Percentiles rank a stretch among this genome's conserved stretches.
phyloP scores from a whole-genome alignment of 1,284 basidiomycete genomes.

The Cystobasidium slooffiae region DNA sequence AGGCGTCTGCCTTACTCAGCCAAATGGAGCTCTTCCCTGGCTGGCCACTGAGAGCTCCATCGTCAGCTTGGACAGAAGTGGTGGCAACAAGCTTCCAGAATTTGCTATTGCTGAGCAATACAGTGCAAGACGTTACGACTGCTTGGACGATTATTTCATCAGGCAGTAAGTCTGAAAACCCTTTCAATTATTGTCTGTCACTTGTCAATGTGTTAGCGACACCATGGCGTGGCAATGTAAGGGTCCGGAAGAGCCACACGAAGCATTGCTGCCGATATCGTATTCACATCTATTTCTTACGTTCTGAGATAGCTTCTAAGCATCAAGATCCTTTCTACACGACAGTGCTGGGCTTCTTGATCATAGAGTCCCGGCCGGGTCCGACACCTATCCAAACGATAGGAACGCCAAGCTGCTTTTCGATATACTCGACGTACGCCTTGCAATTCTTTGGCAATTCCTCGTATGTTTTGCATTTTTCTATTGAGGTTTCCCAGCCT shows the following conservation, averaged over 20 bases:
- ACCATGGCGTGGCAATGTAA: too few relatives aligned
- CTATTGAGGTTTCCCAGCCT: conserved; percentile 88
- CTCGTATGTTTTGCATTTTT: conserved; percentile 69
- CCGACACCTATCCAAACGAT: conserved; percentile 92
- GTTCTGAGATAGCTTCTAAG: neutral
- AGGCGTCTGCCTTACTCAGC: neutral
- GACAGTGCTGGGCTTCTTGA: conserved; percentile 54
- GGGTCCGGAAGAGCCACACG: too few relatives aligned
- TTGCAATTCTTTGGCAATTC: conserved; percentile 83
- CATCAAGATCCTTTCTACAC: neutral
- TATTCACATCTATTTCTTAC: too few relatives aligned
- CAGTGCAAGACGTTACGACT: too few relatives aligned
- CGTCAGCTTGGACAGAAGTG: conserved; percentile 2
- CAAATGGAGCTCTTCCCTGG: too few relatives aligned
- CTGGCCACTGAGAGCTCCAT: neutral
- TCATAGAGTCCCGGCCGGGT: conserved; percentile 79
- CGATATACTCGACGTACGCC: conserved; percentile 87
- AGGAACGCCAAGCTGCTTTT: conserved; percentile 75
- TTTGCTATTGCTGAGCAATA: neutral
- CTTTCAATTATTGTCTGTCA: too few relatives aligned
- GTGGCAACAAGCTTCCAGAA: conserved; percentile 22
- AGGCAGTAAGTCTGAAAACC: too few relatives aligned
- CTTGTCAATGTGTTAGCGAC: too few relatives aligned
- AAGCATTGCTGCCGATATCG: too few relatives aligned
- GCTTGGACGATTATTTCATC: too few relatives aligned